These are phyloP conservation scores for Yarrowia bubula DNA, from an alignment of 805 yeast genomes.

Conservation along the genomic window DNA sequence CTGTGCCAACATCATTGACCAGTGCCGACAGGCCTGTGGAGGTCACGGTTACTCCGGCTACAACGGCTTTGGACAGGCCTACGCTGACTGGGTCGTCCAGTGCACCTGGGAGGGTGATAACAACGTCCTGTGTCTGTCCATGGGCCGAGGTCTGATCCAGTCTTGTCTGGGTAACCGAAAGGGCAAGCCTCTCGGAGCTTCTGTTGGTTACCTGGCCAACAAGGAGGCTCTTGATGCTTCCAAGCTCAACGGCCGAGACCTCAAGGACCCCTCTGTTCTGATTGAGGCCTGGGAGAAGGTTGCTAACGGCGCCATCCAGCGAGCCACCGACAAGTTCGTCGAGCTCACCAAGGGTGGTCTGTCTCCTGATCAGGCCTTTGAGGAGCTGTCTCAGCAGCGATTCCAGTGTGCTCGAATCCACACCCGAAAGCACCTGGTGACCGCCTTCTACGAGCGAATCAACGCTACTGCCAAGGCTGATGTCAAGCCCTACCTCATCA, in stretches of 20 bases:
- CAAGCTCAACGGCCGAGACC: constrained; percentile 32
- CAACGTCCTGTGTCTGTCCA: constrained; percentile 76
- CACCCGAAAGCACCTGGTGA: constrained; percentile 41
- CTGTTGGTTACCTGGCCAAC: constrained; percentile 45
- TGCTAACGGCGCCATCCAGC: constrained; percentile 38
- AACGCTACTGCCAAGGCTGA: constrained; percentile 40
- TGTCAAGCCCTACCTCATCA: constrained; percentile 51
- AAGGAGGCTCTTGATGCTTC: constrained; percentile 28
- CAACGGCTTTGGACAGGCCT: constrained; percentile 85
- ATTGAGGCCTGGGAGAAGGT: constrained; percentile 43
- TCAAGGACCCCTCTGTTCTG: constrained; percentile 36
- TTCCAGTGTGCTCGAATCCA: constrained; percentile 44
- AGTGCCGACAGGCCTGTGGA: constrained; percentile 91
- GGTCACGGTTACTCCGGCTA: constrained; percentile 95
- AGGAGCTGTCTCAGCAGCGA: constrained; percentile 43
- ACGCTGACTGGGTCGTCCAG: constrained; percentile 91
- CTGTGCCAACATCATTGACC: constrained; percentile 74
- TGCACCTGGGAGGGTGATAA: constrained; percentile 99
- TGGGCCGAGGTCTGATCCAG: constrained; percentile 74
- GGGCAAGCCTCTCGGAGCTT: constrained; percentile 49
- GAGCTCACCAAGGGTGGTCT: constrained; percentile 18
- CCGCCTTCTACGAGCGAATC: constrained; percentile 42
- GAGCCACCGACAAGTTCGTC: constrained; percentile 36
- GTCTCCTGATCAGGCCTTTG: constrained; percentile 41
- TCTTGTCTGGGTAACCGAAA: constrained; percentile 44